phyloP scores from a whole-genome alignment of 805 yeast genomes.

The Metschnikowia gruessii region DNA sequence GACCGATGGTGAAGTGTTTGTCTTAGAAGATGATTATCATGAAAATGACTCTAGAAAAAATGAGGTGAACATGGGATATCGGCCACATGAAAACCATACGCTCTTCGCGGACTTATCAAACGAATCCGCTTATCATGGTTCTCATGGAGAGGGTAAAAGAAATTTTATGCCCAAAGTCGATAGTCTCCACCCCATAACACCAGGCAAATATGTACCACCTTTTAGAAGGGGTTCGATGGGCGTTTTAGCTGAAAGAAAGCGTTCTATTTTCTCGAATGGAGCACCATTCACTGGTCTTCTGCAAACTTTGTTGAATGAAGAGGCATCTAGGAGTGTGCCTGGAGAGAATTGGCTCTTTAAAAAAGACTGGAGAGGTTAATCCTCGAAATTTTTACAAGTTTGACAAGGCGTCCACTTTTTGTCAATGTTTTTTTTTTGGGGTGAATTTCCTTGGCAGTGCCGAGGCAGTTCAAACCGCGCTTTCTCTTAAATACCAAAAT shows the following conservation, averaged over 20 bases:
- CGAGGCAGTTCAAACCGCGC: not conserved
- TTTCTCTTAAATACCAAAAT: not conserved
- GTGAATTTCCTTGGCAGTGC: too few species aligned
- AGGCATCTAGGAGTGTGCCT: conserved; percentile 16
- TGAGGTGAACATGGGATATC: not conserved
- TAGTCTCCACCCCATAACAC: not conserved
- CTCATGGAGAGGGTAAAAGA: conserved; percentile 16
- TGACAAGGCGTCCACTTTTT: too few species aligned
- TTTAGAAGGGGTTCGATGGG: conserved; percentile 51
- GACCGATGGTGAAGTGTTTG: conserved; percentile 40
- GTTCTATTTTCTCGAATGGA: conserved; percentile 13
- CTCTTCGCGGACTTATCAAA: not conserved
- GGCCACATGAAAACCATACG: not conserved
- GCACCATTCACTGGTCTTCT: conserved; percentile 11
- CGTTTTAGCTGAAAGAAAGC: conserved; percentile 14
- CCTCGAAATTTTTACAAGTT: too few species aligned
- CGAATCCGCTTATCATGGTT: not conserved
- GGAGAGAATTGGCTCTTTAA: conserved; percentile 18
- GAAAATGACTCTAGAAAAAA: conserved; percentile 1
- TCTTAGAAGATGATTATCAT: conserved; percentile 38
- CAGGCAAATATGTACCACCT: conserved; percentile 72
- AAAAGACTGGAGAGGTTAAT: conserved; percentile 14
- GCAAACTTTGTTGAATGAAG: conserved; percentile 15
- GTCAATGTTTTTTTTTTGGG: too few species aligned
- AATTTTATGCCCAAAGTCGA: conserved; percentile 4